A percentile compares a stretch with the other conserved stretches of the same genome.
Conservation (phyloP, 164 flowering plant species). For the Vitis vinifera region DNA sequence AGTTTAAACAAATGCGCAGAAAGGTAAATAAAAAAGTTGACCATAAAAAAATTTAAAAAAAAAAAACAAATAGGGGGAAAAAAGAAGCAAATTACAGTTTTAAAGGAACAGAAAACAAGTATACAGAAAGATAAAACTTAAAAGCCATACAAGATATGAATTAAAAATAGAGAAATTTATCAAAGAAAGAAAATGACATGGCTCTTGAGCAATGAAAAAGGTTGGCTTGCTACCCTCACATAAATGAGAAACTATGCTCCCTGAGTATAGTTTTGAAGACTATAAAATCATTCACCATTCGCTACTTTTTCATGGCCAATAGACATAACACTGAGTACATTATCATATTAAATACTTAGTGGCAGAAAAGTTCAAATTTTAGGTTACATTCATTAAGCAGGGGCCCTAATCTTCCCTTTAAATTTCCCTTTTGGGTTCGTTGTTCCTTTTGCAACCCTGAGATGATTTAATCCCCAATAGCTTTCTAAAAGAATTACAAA, state of each 20-base stretch:
- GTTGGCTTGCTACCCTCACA: neutral
- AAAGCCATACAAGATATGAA: neutral
- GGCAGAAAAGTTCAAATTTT: neutral
- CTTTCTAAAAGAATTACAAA: neutral
- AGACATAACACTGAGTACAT: neutral
- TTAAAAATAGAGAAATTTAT: neutral
- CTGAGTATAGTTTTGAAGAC: neutral
- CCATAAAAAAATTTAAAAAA: no score
- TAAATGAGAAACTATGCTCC: neutral
- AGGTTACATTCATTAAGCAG: neutral
- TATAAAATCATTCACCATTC: neutral
- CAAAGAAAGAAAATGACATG: neutral
- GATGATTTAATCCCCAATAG: conserved; percentile 1
- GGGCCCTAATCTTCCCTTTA: neutral
- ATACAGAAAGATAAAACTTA: neutral
- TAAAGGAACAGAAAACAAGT: neutral
- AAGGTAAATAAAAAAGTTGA: neutral
- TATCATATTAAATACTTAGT: neutral
- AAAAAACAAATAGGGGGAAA: neutral
- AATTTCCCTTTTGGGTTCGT: neutral
- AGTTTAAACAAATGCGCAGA: neutral
- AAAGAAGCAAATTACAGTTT: neutral
- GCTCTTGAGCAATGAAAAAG: neutral
- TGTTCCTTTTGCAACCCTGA: neutral
- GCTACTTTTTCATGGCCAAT: neutral